Conservation (phyloP, 495 filamentous ascomycete species). For the Lasiosphaeriaceae sp. region DNA sequence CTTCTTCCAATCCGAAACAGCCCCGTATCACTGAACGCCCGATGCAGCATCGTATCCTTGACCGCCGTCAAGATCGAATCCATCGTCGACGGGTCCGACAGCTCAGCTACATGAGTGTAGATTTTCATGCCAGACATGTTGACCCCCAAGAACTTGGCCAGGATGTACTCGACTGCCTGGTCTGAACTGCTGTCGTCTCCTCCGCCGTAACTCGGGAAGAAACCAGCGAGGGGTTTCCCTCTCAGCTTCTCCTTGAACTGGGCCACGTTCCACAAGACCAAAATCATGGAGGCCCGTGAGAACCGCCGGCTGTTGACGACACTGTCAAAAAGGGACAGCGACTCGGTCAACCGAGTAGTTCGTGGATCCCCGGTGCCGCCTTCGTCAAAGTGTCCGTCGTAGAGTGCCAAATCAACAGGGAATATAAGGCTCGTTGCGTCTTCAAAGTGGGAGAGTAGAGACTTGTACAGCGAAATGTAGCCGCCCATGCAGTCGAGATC, state of each 20-base stretch:
- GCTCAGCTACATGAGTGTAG: constrained; percentile 10
- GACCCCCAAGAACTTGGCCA: not conserved
- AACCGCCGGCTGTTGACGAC: not conserved
- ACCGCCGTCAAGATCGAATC: constrained; percentile 3
- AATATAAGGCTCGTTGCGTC: not conserved
- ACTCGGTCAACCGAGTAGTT: not conserved
- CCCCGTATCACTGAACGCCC: constrained; percentile 1
- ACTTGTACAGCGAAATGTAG: not conserved
- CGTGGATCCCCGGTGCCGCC: not conserved
- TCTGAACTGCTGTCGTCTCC: not conserved
- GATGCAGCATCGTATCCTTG: constrained; percentile 12
- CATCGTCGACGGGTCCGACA: not conserved
- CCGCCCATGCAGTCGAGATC: not conserved
- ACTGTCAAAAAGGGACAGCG: not conserved
- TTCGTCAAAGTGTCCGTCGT: not conserved
- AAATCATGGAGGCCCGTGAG: not conserved
- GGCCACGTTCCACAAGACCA: constrained; percentile 1
- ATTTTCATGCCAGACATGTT: not conserved
- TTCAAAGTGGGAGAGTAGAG: not conserved
- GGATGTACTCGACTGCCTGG: constrained; percentile 1
- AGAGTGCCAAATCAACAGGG: constrained; percentile 5
- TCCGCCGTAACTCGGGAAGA: not conserved
- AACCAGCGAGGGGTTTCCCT: not conserved
- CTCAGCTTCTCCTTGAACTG: constrained; percentile 2
- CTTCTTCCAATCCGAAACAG: not conserved